Percentiles rank a stretch among this genome's conserved stretches.
phyloP scores from a whole-genome alignment of 1,284 basidiomycete genomes.

The Papiliotrema fonsecae region DNA sequence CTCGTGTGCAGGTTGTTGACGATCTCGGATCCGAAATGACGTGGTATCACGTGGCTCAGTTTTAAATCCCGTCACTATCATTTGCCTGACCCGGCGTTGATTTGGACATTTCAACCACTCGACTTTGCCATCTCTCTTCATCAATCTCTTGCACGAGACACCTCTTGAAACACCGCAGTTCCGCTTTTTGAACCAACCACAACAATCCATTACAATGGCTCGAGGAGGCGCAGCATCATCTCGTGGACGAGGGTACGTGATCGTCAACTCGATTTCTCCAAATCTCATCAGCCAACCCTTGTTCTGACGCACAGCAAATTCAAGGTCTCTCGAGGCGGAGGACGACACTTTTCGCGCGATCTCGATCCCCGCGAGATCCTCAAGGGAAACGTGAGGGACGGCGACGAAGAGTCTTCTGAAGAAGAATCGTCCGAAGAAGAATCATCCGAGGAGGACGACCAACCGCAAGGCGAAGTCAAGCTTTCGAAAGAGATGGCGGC shows the following conservation, averaged over 20 bases:
- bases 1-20: too few species aligned
- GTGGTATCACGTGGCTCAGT: background rate
- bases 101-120: background rate
- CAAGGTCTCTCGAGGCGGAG: constrained; percentile 81
- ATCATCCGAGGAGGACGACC: constrained; percentile 22
- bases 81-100: background rate
- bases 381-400: constrained; percentile 11
- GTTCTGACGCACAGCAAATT: constrained; percentile 53
- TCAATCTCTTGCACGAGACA: background rate
- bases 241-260: constrained; percentile 39
- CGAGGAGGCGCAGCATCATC: constrained; percentile 32
- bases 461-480: constrained; percentile 19
- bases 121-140: background rate
- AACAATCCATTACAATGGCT: constrained; percentile 11
- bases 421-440: constrained; percentile 33
- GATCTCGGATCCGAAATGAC: background rate
- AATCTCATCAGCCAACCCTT: background rate
- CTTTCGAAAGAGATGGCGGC: constrained; percentile 46
- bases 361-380: constrained; percentile 28
- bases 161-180: background rate
- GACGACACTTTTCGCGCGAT: constrained; percentile 67
- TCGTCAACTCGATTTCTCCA: too few species aligned
- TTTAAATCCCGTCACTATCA: background rate
- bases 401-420: constrained; percentile 26
- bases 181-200: background rate